Conservation (phyloP, 140 eudicot genomes). For the Anethum foeniculum region DNA sequence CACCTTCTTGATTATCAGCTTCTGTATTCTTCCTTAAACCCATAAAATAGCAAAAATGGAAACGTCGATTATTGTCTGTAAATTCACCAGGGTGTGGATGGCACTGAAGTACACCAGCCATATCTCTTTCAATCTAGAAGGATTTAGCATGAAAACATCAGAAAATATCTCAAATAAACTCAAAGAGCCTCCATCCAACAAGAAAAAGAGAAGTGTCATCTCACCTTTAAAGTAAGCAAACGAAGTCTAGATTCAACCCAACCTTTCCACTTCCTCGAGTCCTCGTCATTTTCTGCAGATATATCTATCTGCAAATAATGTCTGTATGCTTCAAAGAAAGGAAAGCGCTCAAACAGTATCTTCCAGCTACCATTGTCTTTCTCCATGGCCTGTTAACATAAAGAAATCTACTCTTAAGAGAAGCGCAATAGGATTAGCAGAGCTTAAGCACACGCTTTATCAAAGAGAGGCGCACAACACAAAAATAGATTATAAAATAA, state of each 20-base stretch:
- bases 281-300: conserved; percentile 52
- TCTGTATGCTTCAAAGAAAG: conserved; percentile 69
- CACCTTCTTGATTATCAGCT: conserved; percentile 34
- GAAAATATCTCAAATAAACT: not conserved
- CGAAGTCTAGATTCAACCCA: conserved; percentile 91
- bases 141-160: not conserved
- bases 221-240: conserved; percentile 72
- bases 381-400: conserved; percentile 52
- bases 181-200: too few species aligned
- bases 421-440: not conserved
- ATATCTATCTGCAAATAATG: conserved; percentile 80
- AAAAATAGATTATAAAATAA: too few species aligned
- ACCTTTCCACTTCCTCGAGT: conserved; percentile 76
- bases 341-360: conserved; percentile 58
- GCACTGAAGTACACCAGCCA: conserved; percentile 64
- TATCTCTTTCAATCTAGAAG: conserved; percentile 74
- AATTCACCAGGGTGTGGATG: conserved; percentile 82
- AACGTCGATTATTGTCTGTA: conserved; percentile 42
- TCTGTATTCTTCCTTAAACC: conserved; percentile 65
- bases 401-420: not conserved
- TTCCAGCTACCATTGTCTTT: conserved; percentile 53
- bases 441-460: too few species aligned
- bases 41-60: conserved; percentile 55
- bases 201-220: not conserved
- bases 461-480: too few species aligned